Evolutionary conservation across 2,329 filamentous ascomycete genomes (phyloP), one percentile per base, ranked within the genome.

Genomic region (Beauveria sp.): DNA sequence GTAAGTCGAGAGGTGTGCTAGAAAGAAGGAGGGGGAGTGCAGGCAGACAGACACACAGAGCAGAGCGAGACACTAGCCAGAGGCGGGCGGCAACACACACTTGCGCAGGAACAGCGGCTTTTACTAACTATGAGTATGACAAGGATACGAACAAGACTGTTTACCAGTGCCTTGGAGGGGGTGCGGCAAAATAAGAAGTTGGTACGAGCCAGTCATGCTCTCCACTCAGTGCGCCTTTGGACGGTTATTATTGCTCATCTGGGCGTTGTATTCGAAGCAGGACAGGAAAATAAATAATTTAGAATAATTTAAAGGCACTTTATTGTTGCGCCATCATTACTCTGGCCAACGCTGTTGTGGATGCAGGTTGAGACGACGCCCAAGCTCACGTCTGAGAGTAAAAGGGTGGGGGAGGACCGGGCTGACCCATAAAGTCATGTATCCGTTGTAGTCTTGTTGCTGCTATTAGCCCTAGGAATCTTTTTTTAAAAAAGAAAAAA

Each of bases 351-450:
- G 43, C 44, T 57, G 44, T 48, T 53, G 52, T 54, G 50, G 52
- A 41, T 40, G 58, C 56, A 40, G 26, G 47, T 59, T 59, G 59
- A 61, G 59, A 55, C 59, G 51, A 55, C 34, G 59, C 51, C 53
- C 40, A 55, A 61, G 59, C 59, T 61, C 59, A 61, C 28, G 59
- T 61, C 59, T 61, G 59, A 61, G 59, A 61, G 59, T 34, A 55
- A 55, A 55, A 59, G 40, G 26, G 58, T 26, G 37, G 58, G 43
- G 58, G 44, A 26, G 43, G 58, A 60, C 50, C 41, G 48, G 58
- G 58, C 50, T 60, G 58, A 41, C 41, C 48, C 41, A 60, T 53
- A 8, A 14, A 60, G 48, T 60, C 46, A n/a, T 48, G 40, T 41
- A 41, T 28, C 28, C 40, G 40, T 7, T 40, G 47, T 37, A 44